phyloP scores from a whole-genome alignment of 495 filamentous ascomycete genomes.

The Zalerion maritima region DNA sequence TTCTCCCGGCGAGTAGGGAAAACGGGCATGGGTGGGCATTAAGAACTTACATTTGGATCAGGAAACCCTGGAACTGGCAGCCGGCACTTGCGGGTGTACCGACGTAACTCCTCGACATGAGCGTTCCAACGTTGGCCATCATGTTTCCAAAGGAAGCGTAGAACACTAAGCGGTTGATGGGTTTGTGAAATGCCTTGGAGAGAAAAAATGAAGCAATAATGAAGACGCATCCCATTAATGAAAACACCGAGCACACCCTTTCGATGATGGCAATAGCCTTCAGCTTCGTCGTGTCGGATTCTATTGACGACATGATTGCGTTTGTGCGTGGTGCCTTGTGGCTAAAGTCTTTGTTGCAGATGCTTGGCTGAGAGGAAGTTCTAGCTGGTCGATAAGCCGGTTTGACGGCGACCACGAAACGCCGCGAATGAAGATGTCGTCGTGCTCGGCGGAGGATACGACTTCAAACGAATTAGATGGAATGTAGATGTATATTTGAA shows the following conservation, averaged over 20 bases:
- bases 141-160: slow-evolving; percentile 78
- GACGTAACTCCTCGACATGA: slow-evolving; percentile 51
- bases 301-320: too few relatives aligned
- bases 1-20: too few relatives aligned
- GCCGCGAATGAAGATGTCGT: too few relatives aligned
- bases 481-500: too few relatives aligned
- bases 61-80: slow-evolving; percentile 64
- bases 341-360: too few relatives aligned
- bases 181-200: slow-evolving; percentile 53
- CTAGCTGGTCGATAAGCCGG: too few relatives aligned
- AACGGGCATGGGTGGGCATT: neutral
- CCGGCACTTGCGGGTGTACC: slow-evolving; percentile 30
- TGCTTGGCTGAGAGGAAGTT: too few relatives aligned
- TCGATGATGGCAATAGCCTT: slow-evolving; percentile 47
- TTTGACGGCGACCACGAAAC: too few relatives aligned
- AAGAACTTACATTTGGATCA: slow-evolving; percentile 53
- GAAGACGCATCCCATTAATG: slow-evolving; percentile 55
- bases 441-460: too few relatives aligned
- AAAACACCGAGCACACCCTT: slow-evolving; percentile 52
- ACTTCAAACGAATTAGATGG: too few relatives aligned
- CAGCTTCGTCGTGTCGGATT: too few relatives aligned
- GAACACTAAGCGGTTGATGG: slow-evolving; percentile 81
- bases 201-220: slow-evolving; percentile 57
- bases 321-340: too few relatives aligned
- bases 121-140: slow-evolving; percentile 61